These are phyloP conservation scores for Xanthoceras sorbifolium DNA, from an alignment of 345 rosid genomes.

Conservation along the genomic window DNA sequence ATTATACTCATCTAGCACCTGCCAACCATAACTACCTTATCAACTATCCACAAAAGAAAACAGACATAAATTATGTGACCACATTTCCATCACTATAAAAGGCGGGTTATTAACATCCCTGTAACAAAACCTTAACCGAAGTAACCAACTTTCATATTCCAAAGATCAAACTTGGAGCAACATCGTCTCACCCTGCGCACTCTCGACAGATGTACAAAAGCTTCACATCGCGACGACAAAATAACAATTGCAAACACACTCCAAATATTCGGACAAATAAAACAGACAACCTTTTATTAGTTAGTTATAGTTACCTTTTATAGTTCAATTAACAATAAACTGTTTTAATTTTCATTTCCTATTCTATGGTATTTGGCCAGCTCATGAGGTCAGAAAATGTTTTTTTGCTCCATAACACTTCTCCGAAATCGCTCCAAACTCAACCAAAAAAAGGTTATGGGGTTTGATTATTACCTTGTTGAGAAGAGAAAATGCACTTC, in stretches of 20 bases:
- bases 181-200: background rate
- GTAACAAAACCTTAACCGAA: background rate
- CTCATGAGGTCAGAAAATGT: too few relatives aligned
- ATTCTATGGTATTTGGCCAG: background rate
- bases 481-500: constrained; percentile 89
- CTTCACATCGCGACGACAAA: background rate
- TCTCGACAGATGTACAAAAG: background rate
- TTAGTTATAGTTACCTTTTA: too few relatives aligned
- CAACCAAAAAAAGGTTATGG: background rate
- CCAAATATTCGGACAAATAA: background rate
- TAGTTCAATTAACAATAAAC: background rate
- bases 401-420: background rate
- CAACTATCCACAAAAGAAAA: background rate
- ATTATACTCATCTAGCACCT: constrained; percentile 94
- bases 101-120: background rate
- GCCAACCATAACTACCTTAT: constrained; percentile 12
- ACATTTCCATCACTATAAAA: background rate
- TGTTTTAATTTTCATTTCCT: background rate
- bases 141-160: background rate
- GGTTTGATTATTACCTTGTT: constrained; percentile 57
- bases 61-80: background rate
- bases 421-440: background rate
- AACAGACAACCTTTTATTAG: background rate
- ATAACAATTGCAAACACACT: background rate
- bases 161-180: background rate